A percentile compares a stretch with the other conserved stretches of the same genome.
These are phyloP conservation scores for Agapanthus africanus DNA, from an alignment of 106 monocot species.

Conservation along the genomic window DNA sequence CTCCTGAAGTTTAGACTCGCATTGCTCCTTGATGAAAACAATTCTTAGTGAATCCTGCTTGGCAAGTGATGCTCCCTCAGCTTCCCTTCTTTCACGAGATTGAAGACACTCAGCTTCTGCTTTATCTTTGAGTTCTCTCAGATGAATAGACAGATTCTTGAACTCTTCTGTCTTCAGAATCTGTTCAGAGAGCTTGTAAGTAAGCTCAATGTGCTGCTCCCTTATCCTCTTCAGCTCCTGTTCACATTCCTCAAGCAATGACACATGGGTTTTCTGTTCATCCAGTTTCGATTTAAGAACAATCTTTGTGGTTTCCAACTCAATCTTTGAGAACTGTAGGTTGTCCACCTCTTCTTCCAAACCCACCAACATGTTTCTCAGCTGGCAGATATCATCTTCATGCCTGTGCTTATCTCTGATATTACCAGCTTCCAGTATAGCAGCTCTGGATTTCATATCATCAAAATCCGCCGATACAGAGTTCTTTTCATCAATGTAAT, in stretches of 20 bases:
- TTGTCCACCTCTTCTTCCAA: constrained; percentile 55
- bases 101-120: constrained; percentile 55
- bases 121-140: constrained; percentile 89
- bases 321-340: constrained; percentile 42
- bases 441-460: constrained; percentile 17
- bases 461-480: constrained; percentile 12
- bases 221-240: constrained; percentile 37
- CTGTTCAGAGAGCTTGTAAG: constrained; percentile 69
- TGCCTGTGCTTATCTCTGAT: constrained; percentile 11
- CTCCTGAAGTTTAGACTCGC: constrained; percentile 75
- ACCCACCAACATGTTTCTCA: constrained; percentile 27
- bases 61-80: constrained; percentile 30
- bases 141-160: constrained; percentile 75
- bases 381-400: constrained; percentile 32
- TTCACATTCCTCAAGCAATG: constrained; percentile 29
- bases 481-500: constrained; percentile 8
- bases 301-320: constrained; percentile 37
- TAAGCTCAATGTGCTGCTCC: constrained; percentile 58
- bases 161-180: constrained; percentile 90
- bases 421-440: constrained; percentile 21
- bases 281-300: constrained; percentile 59
- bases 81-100: constrained; percentile 50
- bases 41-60: constrained; percentile 78
- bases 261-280: constrained; percentile 40
- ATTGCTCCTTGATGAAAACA: constrained; percentile 93